phyloP scores from a whole-genome alignment of 2,329 filamentous ascomycete species.

The Beauveria asiatica region DNA sequence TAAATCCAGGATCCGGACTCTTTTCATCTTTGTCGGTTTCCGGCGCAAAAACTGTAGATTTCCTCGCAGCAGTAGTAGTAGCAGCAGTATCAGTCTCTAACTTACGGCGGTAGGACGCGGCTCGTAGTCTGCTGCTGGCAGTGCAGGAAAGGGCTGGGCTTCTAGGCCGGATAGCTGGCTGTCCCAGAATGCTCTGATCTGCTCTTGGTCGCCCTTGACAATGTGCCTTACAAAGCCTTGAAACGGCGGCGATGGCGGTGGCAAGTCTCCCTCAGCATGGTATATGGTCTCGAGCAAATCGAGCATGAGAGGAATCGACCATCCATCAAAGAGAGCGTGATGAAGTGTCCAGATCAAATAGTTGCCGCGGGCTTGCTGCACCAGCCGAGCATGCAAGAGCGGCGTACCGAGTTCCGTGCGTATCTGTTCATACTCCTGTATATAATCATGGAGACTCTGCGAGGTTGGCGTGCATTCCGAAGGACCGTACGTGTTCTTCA shows the following conservation, averaged over 20 bases:
- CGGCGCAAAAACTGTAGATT: neutral
- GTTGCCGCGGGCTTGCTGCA: neutral
- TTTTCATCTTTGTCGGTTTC: neutral
- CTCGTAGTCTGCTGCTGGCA: constrained; percentile 37
- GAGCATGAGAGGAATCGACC: constrained; percentile 12
- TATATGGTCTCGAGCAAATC: constrained; percentile 7
- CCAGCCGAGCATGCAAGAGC: constrained; percentile 27
- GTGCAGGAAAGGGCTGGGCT: constrained; percentile 29
- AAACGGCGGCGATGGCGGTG: neutral
- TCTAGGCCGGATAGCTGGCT: constrained; percentile 29
- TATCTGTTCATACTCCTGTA: neutral
- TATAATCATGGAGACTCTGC: neutral
- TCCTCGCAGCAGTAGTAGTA: too few relatives aligned
- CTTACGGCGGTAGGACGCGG: constrained; percentile 29
- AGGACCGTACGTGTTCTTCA: constrained; percentile 38
- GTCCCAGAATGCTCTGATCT: constrained; percentile 28
- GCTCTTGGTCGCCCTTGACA: constrained; percentile 19
- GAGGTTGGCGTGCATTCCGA: constrained; percentile 37
- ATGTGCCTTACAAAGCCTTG: constrained; percentile 33
- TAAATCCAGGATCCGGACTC: neutral
- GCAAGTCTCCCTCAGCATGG: neutral
- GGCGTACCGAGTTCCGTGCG: constrained; percentile 23
- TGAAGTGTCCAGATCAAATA: constrained; percentile 11
- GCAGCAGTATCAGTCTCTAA: neutral
- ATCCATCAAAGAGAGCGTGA: constrained; percentile 13